phyloP scores from a whole-genome alignment of 2,329 filamentous ascomycete genomes.

The Pseudogymnoascus sp. region DNA sequence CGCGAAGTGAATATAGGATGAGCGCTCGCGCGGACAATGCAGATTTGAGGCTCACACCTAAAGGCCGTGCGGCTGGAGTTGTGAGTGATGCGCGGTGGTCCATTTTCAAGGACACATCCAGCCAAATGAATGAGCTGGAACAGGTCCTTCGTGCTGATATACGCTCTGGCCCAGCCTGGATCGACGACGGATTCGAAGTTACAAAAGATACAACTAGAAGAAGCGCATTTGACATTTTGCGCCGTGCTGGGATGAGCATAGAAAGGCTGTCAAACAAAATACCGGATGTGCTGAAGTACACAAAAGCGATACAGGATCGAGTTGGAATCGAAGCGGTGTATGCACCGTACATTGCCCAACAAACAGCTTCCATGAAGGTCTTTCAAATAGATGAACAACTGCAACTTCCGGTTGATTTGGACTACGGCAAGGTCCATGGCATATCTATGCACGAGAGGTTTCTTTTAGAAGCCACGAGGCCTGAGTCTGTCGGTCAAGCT shows the following conservation, averaged over 20 bases:
- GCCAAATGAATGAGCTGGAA: constrained; percentile 61
- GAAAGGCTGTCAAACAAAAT: constrained; percentile 51
- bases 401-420: constrained; percentile 62
- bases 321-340: constrained; percentile 80
- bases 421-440: constrained; percentile 68
- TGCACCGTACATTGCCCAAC: constrained; percentile 74
- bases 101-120: constrained; percentile 56
- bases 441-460: constrained; percentile 74
- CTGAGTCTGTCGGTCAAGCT: constrained; percentile 84
- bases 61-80: constrained; percentile 69
- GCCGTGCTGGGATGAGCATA: constrained; percentile 54
- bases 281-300: constrained; percentile 48
- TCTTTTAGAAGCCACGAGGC: constrained; percentile 61
- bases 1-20: constrained; percentile 91
- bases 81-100: constrained; percentile 75
- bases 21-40: constrained; percentile 89
- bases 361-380: constrained; percentile 56
- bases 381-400: constrained; percentile 74
- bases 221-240: constrained; percentile 72
- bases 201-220: constrained; percentile 60
- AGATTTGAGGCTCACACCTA: constrained; percentile 74
- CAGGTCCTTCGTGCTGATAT: constrained; percentile 50
- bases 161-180: constrained; percentile 60
- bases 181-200: constrained; percentile 59
- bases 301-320: constrained; percentile 54